phyloP scores from a whole-genome alignment of 2,329 filamentous ascomycete species.

The Neofusicoccum umdonicola region DNA sequence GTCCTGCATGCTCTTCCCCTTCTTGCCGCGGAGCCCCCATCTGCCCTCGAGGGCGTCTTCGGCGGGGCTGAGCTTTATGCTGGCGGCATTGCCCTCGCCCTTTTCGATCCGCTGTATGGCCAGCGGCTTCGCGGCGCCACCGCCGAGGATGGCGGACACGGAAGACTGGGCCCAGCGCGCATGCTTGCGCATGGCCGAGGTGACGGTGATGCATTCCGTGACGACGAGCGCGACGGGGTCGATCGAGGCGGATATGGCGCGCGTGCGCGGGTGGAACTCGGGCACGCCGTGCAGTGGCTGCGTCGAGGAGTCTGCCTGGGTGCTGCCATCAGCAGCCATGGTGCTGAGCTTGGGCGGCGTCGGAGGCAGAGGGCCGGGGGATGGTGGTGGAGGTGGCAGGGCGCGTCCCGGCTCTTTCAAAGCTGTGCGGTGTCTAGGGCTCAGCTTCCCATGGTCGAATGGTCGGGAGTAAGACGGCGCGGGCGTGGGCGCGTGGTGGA shows the following conservation, averaged over 20 bases:
- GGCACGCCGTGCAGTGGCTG: constrained; percentile 9
- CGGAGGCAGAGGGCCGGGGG: not conserved
- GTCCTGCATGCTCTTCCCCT: constrained; percentile 95
- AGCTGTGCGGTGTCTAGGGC: not conserved
- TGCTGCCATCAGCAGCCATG: constrained; percentile 13
- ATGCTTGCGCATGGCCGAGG: constrained; percentile 96
- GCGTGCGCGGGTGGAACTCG: constrained; percentile 12
- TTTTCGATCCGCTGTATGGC: constrained; percentile 35
- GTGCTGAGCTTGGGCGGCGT: constrained; percentile 3
- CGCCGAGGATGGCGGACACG: constrained; percentile 90
- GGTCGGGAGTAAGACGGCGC: constrained; percentile 1
- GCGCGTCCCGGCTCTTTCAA: constrained; percentile 8
- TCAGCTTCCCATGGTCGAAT: constrained; percentile 15
- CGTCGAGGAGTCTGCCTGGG: constrained; percentile 13
- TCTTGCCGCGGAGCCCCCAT: constrained; percentile 93
- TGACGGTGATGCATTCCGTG: constrained; percentile 98
- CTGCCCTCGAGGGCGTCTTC: constrained; percentile 69
- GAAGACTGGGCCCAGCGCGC: constrained; percentile 94
- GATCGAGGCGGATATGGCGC: constrained; percentile 69
- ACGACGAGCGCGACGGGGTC: constrained; percentile 91
- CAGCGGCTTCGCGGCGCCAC: constrained; percentile 52
- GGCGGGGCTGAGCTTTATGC: constrained; percentile 27
- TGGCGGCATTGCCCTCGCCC: constrained; percentile 34
- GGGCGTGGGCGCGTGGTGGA: constrained; percentile 5
- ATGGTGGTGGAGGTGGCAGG: not conserved